phyloP scores from a whole-genome alignment of 768 basidiomycete species.

The Chalciporus piperatus region DNA sequence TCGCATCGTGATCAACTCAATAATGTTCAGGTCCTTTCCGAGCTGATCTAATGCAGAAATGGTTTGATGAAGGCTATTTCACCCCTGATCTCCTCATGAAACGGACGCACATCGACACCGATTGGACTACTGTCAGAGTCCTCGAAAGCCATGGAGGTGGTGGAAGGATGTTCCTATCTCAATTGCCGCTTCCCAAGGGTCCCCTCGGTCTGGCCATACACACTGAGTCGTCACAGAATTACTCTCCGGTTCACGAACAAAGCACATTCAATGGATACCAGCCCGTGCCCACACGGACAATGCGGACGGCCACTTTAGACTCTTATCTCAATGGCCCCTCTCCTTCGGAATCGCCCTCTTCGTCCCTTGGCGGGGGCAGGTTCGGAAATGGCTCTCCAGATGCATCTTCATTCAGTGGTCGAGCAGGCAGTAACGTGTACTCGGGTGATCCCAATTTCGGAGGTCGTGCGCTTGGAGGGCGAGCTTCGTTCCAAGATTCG shows the following conservation, averaged over 20 bases:
- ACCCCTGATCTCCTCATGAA: constrained; percentile 79
- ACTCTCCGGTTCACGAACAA: constrained; percentile 37
- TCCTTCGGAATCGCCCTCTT: constrained; percentile 68
- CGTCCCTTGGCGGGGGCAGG: constrained; percentile 62
- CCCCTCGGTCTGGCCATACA: constrained; percentile 56
- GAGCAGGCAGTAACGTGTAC: constrained; percentile 38
- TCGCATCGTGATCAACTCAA: background rate
- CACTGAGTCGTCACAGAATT: constrained; percentile 48
- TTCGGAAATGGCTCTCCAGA: constrained; percentile 72
- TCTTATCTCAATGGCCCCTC: constrained; percentile 53
- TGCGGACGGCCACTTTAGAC: constrained; percentile 66
- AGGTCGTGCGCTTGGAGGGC: constrained; percentile 33
- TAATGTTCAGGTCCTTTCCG: constrained; percentile 73
- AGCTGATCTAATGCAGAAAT: constrained; percentile 90
- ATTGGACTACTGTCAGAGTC: constrained; percentile 66
- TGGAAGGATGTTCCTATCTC: constrained; percentile 65
- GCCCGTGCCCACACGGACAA: constrained; percentile 58
- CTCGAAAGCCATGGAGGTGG: constrained; percentile 49
- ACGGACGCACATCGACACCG: constrained; percentile 63
- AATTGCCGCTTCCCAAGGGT: constrained; percentile 35
- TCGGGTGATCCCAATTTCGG: constrained; percentile 36
- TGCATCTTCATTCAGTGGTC: constrained; percentile 52
- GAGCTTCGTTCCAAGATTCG: constrained; percentile 40
- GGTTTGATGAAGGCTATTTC: constrained; percentile 92
- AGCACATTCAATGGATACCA: constrained; percentile 52